phyloP scores from a whole-genome alignment of 106 monocot species.

The Acanthochlamys bracteata region DNA sequence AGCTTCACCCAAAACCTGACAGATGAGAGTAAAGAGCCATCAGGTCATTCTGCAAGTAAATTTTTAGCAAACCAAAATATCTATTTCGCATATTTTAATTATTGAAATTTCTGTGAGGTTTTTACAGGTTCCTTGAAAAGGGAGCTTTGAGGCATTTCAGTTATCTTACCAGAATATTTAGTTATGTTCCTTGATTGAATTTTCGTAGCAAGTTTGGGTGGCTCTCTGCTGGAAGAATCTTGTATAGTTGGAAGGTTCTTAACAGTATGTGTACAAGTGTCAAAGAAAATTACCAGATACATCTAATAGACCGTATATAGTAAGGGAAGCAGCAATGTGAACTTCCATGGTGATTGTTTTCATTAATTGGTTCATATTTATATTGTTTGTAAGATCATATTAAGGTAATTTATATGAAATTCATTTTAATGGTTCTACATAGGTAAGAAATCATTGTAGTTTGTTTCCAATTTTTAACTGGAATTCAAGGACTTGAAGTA shows the following conservation, averaged over 20 bases:
- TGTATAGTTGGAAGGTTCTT: too few species aligned
- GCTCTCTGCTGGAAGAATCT: too few species aligned
- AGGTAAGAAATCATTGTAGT: not conserved
- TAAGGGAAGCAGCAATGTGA: not conserved
- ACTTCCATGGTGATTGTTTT: not conserved
- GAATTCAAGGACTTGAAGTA: too few species aligned
- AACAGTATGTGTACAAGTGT: too few species aligned
- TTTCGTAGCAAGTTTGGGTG: too few species aligned
- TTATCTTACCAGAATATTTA: too few species aligned
- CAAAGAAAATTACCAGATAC: not conserved
- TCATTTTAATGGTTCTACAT: not conserved
- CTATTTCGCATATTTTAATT: not conserved
- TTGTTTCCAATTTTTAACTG: too few species aligned
- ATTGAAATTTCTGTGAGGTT: not conserved
- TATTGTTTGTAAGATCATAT: not conserved
- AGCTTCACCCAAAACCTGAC: constrained; percentile 17
- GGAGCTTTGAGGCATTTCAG: constrained; percentile 3
- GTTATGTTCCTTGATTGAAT: too few species aligned
- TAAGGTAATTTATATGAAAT: not conserved
- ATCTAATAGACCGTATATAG: constrained; percentile 12
- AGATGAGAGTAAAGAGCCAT: constrained; percentile 4
- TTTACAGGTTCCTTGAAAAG: constrained; percentile 28
- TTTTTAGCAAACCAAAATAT: not conserved
- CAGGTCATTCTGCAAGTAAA: constrained; percentile 12
- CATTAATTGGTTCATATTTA: constrained; percentile 3